Conservation (phyloP, 768 basidiomycete species). For the Lactarius hengduanensis region DNA sequence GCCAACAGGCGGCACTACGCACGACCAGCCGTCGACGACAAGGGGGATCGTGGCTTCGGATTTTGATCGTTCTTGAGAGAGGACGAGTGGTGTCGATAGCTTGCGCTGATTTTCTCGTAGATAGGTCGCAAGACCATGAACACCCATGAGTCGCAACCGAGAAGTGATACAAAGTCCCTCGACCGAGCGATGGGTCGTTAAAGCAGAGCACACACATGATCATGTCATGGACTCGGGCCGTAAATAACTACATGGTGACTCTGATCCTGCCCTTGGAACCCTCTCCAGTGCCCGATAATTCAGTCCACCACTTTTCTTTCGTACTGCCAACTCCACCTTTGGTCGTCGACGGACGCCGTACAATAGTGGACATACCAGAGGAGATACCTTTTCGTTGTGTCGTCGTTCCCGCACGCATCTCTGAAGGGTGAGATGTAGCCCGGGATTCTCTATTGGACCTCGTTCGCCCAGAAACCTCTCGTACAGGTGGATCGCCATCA, state of each 20-base stretch:
- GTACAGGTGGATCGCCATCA: background rate
- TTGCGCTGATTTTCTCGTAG: constrained; percentile 45
- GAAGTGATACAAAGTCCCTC: background rate
- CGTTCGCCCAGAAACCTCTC: background rate
- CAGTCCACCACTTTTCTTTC: constrained; percentile 20
- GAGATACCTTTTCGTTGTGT: constrained; percentile 21
- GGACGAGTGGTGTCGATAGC: constrained; percentile 41
- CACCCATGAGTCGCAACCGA: constrained; percentile 41
- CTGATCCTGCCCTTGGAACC: constrained; percentile 17
- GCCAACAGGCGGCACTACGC: constrained; percentile 47
- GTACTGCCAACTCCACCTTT: constrained; percentile 4
- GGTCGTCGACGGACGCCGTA: constrained; percentile 9
- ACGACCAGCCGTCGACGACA: constrained; percentile 88
- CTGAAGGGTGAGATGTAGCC: background rate
- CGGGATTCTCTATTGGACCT: background rate
- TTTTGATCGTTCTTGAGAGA: constrained; percentile 29
- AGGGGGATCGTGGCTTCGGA: constrained; percentile 40
- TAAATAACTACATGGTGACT: background rate
- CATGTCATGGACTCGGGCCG: background rate
- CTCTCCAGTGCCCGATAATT: constrained; percentile 12
- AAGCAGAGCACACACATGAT: background rate
- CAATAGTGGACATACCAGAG: constrained; percentile 26
- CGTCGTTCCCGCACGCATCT: constrained; percentile 2
- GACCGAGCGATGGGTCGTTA: background rate
- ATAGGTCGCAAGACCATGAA: constrained; percentile 53